Evolutionary conservation across 768 basidiomycete genomes (phyloP), one percentile per base, ranked within the genome.

Genomic region (Fistulinella prunicolor): DNA sequence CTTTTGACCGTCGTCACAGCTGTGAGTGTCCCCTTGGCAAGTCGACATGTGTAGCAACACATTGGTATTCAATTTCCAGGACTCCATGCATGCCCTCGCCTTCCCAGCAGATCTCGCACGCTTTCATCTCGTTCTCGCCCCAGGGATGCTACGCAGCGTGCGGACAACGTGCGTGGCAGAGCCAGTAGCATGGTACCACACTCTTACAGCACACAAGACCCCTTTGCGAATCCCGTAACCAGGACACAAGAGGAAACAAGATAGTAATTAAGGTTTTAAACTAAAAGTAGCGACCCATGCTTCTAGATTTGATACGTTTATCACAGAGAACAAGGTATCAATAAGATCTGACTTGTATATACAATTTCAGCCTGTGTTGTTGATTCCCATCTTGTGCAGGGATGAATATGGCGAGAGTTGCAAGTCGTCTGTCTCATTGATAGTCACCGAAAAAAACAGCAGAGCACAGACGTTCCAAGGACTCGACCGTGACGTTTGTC

Each of bases 181-280:
- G 26, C 42, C 22, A 41, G 43, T 39, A 44, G 21, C 29, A 44
- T 49, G n/a, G 35, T 39, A 35, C 47, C 37, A 29, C 29, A 37
- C 51, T 49, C 56, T 51, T 50, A 52, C 51, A 54, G 40, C 52
- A 50, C 51, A 17, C 52, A 37, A 26, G 42, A 29, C 21, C 32
- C 50, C 50, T 46, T 46, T 49, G 35, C n/a, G 28, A 50, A 55
- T 48, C 50, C 44, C n/a, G 52, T 55, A 57, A 54, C 59, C 24
- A 52, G 47, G 41, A 58, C 55, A 26, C 37, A 64, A 36, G 44
- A 46, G 53, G 59, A 44, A 55, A 55, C 32, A 61, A 23, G 58
- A 55, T 47, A 41, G 42, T 21, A 51, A 47, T 61, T 62, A 62
- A 58, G 56, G 62, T 62, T 62, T 62, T 61, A 58, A 43, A 32